Percentiles rank a stretch among this genome's conserved stretches.
These are phyloP conservation scores for Tetrapisispora namnaoensis DNA, from an alignment of 805 yeast species.

Conservation along the genomic window DNA sequence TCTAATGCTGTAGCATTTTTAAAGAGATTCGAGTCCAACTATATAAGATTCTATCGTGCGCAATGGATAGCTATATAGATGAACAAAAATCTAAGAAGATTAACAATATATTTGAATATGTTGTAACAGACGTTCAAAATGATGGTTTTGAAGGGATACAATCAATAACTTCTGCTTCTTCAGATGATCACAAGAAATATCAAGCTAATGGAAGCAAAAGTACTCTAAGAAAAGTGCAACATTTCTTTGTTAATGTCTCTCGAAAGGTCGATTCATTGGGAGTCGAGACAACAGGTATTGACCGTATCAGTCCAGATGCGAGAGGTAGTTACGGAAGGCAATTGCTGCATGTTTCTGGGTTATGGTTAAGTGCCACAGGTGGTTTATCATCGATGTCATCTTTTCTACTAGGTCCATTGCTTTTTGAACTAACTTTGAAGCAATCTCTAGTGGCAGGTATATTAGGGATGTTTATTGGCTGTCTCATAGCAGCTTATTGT, in stretches of 20 bases:
- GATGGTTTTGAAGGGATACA: not conserved
- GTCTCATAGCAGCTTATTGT: conserved; percentile 72
- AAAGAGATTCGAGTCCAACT: not conserved
- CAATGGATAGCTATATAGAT: not conserved
- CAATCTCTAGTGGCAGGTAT: conserved; percentile 56
- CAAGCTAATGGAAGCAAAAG: not conserved
- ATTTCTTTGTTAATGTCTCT: conserved; percentile 23
- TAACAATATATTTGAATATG: not conserved
- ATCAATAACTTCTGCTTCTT: not conserved
- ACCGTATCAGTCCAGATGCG: conserved; percentile 59
- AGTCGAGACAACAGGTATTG: conserved; percentile 74
- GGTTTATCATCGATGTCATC: conserved; percentile 87
- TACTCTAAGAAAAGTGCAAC: not conserved
- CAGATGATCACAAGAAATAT: not conserved
- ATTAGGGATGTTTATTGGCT: conserved; percentile 56
- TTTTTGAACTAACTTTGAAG: conserved; percentile 58
- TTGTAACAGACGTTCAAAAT: not conserved
- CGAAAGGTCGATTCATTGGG: conserved; percentile 43
- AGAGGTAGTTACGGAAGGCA: conserved; percentile 36
- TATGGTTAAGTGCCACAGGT: conserved; percentile 82
- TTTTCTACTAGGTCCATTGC: conserved; percentile 62
- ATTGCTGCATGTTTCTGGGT: conserved; percentile 46
- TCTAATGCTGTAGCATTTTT: not conserved
- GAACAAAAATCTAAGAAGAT: not conserved
- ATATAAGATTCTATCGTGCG: not conserved